phyloP scores from a whole-genome alignment of 371 early-diverging fungal species.

The Syncephalis fuscata region DNA sequence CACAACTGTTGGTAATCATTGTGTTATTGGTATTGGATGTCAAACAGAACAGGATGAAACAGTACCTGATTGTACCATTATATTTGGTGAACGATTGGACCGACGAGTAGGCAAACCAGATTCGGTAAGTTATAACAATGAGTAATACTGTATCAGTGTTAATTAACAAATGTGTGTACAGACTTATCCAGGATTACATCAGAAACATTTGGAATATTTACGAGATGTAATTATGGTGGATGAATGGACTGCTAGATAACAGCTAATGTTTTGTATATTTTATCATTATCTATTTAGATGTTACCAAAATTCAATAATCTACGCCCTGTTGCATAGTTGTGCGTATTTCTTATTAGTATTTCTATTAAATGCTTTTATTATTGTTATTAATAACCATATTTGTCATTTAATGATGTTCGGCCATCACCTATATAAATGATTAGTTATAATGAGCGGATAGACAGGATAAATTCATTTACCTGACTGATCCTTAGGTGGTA shows the following conservation, averaged over 20 bases:
- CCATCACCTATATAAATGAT: too few relatives aligned
- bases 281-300: background rate
- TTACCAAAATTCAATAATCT: constrained; percentile 9
- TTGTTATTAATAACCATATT: too few relatives aligned
- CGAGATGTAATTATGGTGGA: constrained; percentile 3
- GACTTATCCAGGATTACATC: constrained; percentile 37
- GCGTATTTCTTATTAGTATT: too few relatives aligned
- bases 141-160: background rate
- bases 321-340: background rate
- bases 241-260: constrained; percentile 6
- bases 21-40: constrained; percentile 57
- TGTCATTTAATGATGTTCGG: too few relatives aligned
- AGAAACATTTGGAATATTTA: constrained; percentile 57
- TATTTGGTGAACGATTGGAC: constrained; percentile 39
- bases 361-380: too few relatives aligned
- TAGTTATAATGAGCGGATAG: too few relatives aligned
- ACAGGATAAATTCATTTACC: too few relatives aligned
- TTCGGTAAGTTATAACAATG: constrained; percentile 7
- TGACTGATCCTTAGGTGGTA: too few relatives aligned
- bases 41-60: constrained; percentile 40
- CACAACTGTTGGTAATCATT: constrained; percentile 45
- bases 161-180: constrained; percentile 5
- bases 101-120: constrained; percentile 28
- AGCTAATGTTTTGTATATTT: constrained; percentile 12
- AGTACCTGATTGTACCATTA: constrained; percentile 41